phyloP scores from a whole-genome alignment of 306 rosid genomes.

The Arachis stenosperma region DNA sequence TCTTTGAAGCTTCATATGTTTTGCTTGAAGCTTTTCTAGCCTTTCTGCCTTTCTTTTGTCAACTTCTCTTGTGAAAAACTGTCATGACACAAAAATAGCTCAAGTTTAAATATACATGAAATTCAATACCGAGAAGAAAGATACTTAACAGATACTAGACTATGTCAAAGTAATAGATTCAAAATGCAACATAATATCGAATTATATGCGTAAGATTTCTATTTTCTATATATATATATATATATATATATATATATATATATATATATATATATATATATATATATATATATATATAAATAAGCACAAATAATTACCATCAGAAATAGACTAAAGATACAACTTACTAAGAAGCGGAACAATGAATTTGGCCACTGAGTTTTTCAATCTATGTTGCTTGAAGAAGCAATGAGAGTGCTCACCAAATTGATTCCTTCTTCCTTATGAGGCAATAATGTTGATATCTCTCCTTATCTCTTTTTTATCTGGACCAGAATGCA shows the following conservation, averaged over 20 bases:
- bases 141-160: background rate
- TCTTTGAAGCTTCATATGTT: too few relatives aligned
- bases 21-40: too few relatives aligned
- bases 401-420: too few relatives aligned
- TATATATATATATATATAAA: background rate
- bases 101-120: background rate
- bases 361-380: slow-evolving; percentile 55
- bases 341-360: slow-evolving; percentile 69
- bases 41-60: too few relatives aligned
- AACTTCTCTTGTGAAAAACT: too few relatives aligned
- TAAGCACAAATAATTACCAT: slow-evolving; percentile 50
- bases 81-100: background rate
- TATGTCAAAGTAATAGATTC: background rate
- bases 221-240: background rate
- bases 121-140: background rate
- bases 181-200: background rate
- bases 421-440: slow-evolving; percentile 50
- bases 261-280: background rate
- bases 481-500: too few relatives aligned
- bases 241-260: background rate
- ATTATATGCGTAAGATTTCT: too few relatives aligned
- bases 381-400: slow-evolving; percentile 43
- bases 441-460: slow-evolving; percentile 29
- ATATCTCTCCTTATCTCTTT: too few relatives aligned
- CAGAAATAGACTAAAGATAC: slow-evolving; percentile 45